phyloP scores from a whole-genome alignment of 169 alveolate genomes.

The Plasmodium malariae region DNA sequence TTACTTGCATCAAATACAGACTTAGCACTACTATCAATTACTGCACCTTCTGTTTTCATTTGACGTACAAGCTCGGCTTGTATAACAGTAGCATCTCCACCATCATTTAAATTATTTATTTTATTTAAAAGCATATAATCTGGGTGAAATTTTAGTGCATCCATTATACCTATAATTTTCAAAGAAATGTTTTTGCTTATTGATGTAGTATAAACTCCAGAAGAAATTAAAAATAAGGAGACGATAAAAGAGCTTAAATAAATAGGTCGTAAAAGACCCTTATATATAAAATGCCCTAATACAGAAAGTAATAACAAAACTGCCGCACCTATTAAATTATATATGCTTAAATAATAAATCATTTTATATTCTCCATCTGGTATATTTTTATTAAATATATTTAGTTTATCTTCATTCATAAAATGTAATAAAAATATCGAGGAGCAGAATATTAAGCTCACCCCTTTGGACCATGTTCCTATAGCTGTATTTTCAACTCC shows the following conservation, averaged over 20 bases:
- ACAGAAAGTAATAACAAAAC: constrained; percentile 39
- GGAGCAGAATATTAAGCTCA: constrained; percentile 66
- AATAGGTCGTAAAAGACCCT: constrained; percentile 57
- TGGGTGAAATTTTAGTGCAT: constrained; percentile 74
- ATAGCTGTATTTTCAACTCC: constrained; percentile 77
- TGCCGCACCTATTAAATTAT: constrained; percentile 67
- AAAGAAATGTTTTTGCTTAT: constrained; percentile 71
- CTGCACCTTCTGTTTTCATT: background rate
- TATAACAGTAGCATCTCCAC: background rate
- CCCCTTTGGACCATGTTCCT: constrained; percentile 77
- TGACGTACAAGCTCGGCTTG: background rate
- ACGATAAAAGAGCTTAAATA: constrained; percentile 73
- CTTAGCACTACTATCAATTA: background rate
- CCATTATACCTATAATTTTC: constrained; percentile 76
- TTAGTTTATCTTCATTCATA: constrained; percentile 52
- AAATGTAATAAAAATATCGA: constrained; percentile 69
- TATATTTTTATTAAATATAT: constrained; percentile 10
- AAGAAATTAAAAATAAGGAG: constrained; percentile 70
- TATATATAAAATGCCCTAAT: constrained; percentile 72
- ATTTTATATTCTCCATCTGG: constrained; percentile 39
- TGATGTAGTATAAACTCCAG: constrained; percentile 77
- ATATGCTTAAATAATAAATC: constrained; percentile 68
- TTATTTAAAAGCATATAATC: constrained; percentile 72
- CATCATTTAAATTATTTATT: constrained; percentile 36
- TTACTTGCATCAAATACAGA: constrained; percentile 53